Conservation (phyloP, 2,329 filamentous ascomycete species). For the Fusarium stilboides region DNA sequence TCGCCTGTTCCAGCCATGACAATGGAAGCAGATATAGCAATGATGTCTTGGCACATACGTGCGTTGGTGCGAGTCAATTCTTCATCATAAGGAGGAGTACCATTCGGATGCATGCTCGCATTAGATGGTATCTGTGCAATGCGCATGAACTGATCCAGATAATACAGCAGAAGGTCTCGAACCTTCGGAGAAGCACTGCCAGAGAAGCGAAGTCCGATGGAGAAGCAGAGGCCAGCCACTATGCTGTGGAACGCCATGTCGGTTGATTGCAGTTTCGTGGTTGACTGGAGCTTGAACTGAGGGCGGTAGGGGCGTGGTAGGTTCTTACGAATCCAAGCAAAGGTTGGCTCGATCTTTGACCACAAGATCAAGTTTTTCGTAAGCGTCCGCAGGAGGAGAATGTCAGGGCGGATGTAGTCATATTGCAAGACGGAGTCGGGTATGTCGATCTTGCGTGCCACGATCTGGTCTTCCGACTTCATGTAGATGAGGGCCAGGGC, state of each 20-base stretch:
- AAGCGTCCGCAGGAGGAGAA: slow-evolving; percentile 90
- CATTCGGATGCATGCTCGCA: slow-evolving; percentile 49
- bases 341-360: slow-evolving; percentile 82
- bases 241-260: slow-evolving; percentile 96
- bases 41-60: slow-evolving; percentile 90
- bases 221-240: slow-evolving; percentile 88
- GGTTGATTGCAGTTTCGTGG: slow-evolving; percentile 78
- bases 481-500: slow-evolving; percentile 94
- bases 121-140: slow-evolving; percentile 73
- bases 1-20: slow-evolving; percentile 98
- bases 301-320: slow-evolving; percentile 79
- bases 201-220: slow-evolving; percentile 80
- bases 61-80: slow-evolving; percentile 87
- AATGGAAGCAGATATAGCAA: slow-evolving; percentile 85
- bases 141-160: slow-evolving; percentile 88
- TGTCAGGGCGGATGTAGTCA: slow-evolving; percentile 94
- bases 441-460: slow-evolving; percentile 93
- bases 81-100: slow-evolving; percentile 78
- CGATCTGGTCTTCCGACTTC: slow-evolving; percentile 90
- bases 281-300: slow-evolving; percentile 71
- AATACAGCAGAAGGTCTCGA: slow-evolving; percentile 85
- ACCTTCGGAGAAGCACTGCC: slow-evolving; percentile 79
- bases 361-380: slow-evolving; percentile 94
- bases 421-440: slow-evolving; percentile 93
- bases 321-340: slow-evolving; percentile 81